Base-by-base conservation (phyloP, 2,329 filamentous ascomycete species). In the Diaporthe citri region DNA sequence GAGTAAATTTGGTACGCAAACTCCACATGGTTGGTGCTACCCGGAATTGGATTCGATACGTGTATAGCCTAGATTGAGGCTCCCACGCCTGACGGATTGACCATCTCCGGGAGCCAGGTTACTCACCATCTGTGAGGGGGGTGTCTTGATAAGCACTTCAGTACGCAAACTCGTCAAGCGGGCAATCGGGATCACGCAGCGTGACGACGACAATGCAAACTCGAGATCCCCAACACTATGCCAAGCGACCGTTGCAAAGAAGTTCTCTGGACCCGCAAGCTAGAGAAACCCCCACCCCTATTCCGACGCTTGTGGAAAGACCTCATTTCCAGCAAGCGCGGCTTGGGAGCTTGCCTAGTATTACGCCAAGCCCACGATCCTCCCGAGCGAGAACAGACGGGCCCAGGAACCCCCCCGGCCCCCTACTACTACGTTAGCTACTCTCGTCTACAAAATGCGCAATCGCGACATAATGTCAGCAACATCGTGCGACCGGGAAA, bases 351-450 rank as follows among this genome's bases (percentile, higher is more conserved):
- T 36, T 41, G 46, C 64, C 39, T 52, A 25, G 64, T 67, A 67
- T 67, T 52, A 22, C 64, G 64, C 64, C 62, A 67, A 67, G 62
- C 31, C 46, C 46, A 52, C 62, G 46, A 39, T 67, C 46, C 62
- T 52, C 62, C 46, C 31, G 46, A 25, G 46, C 46, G 62, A 64
- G 15, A 31, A 64, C 52, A 28, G n/a, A 55, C 51, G 25, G 52
- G 12, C 52, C 52, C 28, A 55, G 51, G 48, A 25, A 12, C 22
- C 48, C 9, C 3, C 22, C 8, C n/a, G 15, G 15, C n/a, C 48
- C 48, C 48, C 48, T 25, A 52, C 9, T 25, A 28, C 51, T n/a
- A 17, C 15, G 36, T 39, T 39, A 39, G 36, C 36, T 39, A 4
- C 36, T 39, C 28, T 51, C 43, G 62, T 43, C 28, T 66, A 28